Conservation (phyloP, 2,329 filamentous ascomycete genomes). For the Ophiostoma angusticollis region DNA sequence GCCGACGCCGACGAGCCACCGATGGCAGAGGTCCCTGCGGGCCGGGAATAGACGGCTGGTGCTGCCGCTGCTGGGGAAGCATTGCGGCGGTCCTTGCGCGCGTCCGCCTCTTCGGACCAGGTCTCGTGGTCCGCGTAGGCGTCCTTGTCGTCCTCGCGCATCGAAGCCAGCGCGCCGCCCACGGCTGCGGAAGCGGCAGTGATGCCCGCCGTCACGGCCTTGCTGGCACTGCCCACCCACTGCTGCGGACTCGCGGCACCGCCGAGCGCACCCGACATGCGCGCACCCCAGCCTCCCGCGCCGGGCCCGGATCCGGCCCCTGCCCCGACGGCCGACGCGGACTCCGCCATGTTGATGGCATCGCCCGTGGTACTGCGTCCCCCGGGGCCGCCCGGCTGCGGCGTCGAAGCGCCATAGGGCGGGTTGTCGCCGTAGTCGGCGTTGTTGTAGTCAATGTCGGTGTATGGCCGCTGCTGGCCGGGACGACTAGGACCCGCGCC, state of each 20-base stretch:
- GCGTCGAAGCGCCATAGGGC: constrained; percentile 29
- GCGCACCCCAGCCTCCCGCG: constrained; percentile 51
- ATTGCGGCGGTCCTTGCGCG: constrained; percentile 33
- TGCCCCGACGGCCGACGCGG: constrained; percentile 37
- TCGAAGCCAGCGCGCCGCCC: constrained; percentile 69
- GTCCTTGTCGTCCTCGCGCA: constrained; percentile 69
- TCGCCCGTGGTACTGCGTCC: constrained; percentile 17
- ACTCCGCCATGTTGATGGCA: constrained; percentile 8
- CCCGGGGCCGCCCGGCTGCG: background rate
- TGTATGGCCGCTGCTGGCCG: background rate
- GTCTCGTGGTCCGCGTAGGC: constrained; percentile 77
- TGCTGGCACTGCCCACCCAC: constrained; percentile 71
- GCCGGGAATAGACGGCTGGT: no score
- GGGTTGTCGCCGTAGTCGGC: constrained; percentile 38
- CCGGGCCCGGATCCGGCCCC: constrained; percentile 39
- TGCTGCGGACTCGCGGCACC: constrained; percentile 80
- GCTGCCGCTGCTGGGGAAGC: background rate
- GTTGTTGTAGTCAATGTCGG: constrained; percentile 32
- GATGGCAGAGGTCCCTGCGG: background rate
- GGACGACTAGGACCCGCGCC: constrained; percentile 8
- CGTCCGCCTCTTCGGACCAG: constrained; percentile 82
- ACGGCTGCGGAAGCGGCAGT: constrained; percentile 73
- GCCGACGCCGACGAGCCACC: background rate
- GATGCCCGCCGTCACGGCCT: constrained; percentile 67
- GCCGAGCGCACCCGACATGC: constrained; percentile 68